These are phyloP conservation scores for Drechslerella dactyloides DNA, from an alignment of 2,329 filamentous ascomycete genomes.

Conservation along the genomic window DNA sequence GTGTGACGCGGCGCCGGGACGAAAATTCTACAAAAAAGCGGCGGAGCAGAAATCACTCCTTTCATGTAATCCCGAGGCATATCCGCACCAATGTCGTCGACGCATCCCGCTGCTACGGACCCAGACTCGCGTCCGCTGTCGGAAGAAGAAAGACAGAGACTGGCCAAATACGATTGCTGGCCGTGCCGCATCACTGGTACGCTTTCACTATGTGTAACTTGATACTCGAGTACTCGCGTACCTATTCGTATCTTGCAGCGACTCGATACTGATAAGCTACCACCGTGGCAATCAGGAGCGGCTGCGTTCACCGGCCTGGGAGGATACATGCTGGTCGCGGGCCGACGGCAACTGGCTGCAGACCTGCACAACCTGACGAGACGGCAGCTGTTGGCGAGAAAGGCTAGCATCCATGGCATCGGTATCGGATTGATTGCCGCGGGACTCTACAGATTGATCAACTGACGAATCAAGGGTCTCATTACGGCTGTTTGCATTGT, in stretches of 20 bases:
- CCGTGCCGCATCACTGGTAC: slow-evolving; percentile 75
- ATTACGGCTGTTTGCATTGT: not conserved
- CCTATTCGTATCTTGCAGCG: too few relatives aligned
- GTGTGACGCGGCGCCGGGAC: not conserved
- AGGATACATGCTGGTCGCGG: slow-evolving; percentile 77
- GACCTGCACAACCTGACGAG: slow-evolving; percentile 63
- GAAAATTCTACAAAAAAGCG: not conserved
- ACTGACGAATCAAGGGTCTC: slow-evolving; percentile 3
- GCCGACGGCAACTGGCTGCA: slow-evolving; percentile 72
- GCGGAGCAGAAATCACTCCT: not conserved
- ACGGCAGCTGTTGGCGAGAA: slow-evolving; percentile 41
- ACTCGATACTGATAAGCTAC: not conserved
- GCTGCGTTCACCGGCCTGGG: slow-evolving; percentile 77
- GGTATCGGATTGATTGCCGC: slow-evolving; percentile 39
- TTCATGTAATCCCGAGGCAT: too few relatives aligned
- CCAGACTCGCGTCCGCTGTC: slow-evolving; percentile 11
- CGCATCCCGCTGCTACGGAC: not conserved
- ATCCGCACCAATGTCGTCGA: slow-evolving; percentile 16
- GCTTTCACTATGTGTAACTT: slow-evolving; percentile 54
- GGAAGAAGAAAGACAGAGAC: slow-evolving; percentile 34
- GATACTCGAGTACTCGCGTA: not conserved
- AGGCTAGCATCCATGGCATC: slow-evolving; percentile 43
- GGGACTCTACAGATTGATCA: slow-evolving; percentile 37
- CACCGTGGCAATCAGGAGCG: slow-evolving; percentile 64
- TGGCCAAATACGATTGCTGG: slow-evolving; percentile 65